Conservation (phyloP, 2,329 filamentous ascomycete genomes). For the Diaporthe helianthi region DNA sequence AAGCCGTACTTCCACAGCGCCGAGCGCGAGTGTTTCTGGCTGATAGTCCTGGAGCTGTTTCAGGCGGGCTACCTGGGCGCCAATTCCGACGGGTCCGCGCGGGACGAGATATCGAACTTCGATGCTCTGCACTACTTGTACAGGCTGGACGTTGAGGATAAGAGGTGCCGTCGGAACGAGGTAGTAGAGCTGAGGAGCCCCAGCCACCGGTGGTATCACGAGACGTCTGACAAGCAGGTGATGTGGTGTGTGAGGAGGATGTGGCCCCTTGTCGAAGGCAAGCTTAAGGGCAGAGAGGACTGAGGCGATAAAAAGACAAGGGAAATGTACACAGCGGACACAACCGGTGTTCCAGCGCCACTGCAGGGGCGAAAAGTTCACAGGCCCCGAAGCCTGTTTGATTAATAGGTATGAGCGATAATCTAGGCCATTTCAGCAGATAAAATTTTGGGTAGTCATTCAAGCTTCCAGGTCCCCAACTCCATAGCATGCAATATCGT, state of each 20-base stretch:
- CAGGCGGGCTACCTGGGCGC: constrained; percentile 14
- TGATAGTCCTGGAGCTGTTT: constrained; percentile 22
- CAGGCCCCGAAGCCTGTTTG: neutral
- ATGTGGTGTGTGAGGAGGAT: constrained; percentile 17
- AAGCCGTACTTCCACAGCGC: constrained; percentile 24
- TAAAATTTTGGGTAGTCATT: constrained; percentile 16
- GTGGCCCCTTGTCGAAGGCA: constrained; percentile 18
- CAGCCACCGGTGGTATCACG: constrained; percentile 28
- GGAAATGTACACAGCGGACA: neutral
- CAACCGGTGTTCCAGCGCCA: neutral
- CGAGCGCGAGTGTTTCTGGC: constrained; percentile 26
- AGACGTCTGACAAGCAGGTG: constrained; percentile 19
- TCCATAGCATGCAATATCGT: constrained; percentile 26
- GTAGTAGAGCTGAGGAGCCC: constrained; percentile 22
- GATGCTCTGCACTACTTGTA: constrained; percentile 28
- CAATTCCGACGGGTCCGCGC: constrained; percentile 11
- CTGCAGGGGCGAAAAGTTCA: too few species aligned
- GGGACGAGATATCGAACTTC: constrained; percentile 19
- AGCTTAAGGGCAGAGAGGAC: neutral
- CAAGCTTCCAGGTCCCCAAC: constrained; percentile 22
- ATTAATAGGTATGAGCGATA: constrained; percentile 3
- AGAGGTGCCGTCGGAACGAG: constrained; percentile 6
- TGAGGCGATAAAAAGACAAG: too few species aligned
- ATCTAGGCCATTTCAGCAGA: constrained; percentile 12
- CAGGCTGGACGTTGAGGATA: constrained; percentile 27